Evolutionary conservation across 2,329 filamentous ascomycete genomes (phyloP).

Genomic region (Pseudophaeomoniella oleicola): DNA sequence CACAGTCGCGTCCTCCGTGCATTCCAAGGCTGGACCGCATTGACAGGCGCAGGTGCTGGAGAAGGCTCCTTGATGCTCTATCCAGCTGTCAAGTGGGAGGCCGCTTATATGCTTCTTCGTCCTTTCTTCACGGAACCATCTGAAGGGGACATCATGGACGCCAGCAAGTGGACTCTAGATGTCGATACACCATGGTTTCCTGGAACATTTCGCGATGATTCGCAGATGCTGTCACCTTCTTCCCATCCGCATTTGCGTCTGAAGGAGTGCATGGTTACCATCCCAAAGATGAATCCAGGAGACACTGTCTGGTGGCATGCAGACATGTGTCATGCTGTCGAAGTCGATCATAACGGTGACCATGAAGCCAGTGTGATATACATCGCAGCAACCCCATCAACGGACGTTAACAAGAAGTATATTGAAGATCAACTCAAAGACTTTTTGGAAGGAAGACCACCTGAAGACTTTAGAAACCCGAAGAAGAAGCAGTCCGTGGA

Average conservation of each 20-base stretch:
- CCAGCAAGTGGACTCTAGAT: slow-evolving; percentile 22
- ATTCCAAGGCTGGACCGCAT: slow-evolving; percentile 29
- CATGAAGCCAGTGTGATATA: slow-evolving; percentile 20
- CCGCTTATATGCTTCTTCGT: slow-evolving; percentile 27
- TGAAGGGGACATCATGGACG: slow-evolving; percentile 19
- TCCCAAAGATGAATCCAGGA: slow-evolving; percentile 22
- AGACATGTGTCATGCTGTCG: slow-evolving; percentile 26
- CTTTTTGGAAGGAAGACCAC: slow-evolving; percentile 38
- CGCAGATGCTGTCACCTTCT: slow-evolving; percentile 16
- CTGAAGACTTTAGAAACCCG: slow-evolving; percentile 11
- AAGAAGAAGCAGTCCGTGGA: not conserved
- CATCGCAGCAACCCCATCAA: slow-evolving; percentile 22
- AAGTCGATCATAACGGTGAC: slow-evolving; percentile 20
- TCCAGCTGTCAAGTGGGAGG: slow-evolving; percentile 20
- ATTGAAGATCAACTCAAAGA: slow-evolving; percentile 34
- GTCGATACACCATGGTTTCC: slow-evolving; percentile 20
- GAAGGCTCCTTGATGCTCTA: slow-evolving; percentile 27
- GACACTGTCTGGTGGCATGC: slow-evolving; percentile 29
- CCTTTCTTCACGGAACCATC: slow-evolving; percentile 25
- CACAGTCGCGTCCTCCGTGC: slow-evolving; percentile 24
- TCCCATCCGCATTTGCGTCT: slow-evolving; percentile 26
- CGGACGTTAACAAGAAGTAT: slow-evolving; percentile 15
- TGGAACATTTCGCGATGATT: slow-evolving; percentile 19
- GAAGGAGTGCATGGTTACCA: slow-evolving; percentile 21
- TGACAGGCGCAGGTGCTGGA: slow-evolving; percentile 18